A percentile compares a stretch with the other conserved stretches of the same genome.
phyloP scores from a whole-genome alignment of 768 basidiomycete genomes.

The Dictyophora rubrovolvata region DNA sequence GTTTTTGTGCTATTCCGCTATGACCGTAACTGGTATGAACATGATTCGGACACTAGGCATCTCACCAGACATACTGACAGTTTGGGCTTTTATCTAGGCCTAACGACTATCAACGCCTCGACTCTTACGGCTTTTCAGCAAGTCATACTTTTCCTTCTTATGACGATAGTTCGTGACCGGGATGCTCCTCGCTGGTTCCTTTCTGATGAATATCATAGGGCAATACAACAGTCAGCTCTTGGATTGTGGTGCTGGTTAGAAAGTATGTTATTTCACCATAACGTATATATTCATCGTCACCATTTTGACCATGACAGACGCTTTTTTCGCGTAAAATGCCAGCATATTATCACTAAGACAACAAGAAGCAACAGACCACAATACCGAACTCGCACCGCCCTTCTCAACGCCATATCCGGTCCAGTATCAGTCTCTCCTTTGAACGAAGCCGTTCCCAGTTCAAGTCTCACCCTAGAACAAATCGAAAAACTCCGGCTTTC shows the following conservation, averaged over 20 bases:
- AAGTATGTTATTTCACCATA: neutral
- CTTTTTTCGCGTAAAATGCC: constrained; percentile 63
- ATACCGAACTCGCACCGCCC: neutral
- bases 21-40: constrained; percentile 21
- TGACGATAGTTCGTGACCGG: constrained; percentile 27
- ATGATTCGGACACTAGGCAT: neutral
- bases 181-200: constrained; percentile 11
- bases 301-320: constrained; percentile 28
- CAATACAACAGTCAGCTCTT: constrained; percentile 42
- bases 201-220: neutral
- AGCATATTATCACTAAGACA: constrained; percentile 28
- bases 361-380: neutral
- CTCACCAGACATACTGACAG: neutral
- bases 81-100: constrained; percentile 26
- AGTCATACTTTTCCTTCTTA: constrained; percentile 30
- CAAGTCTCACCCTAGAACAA: neutral
- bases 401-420: neutral
- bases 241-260: constrained; percentile 62
- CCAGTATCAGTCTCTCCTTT: neutral
- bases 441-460: neutral
- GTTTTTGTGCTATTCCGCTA: constrained; percentile 28
- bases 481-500: neutral
- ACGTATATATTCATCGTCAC: neutral
- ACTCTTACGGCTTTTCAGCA: constrained; percentile 62
- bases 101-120: constrained; percentile 60